A percentile compares a stretch with the other conserved stretches of the same genome.
Conservation (phyloP, 352 stramenopile species). For the Globisporangium camurandrum region DNA sequence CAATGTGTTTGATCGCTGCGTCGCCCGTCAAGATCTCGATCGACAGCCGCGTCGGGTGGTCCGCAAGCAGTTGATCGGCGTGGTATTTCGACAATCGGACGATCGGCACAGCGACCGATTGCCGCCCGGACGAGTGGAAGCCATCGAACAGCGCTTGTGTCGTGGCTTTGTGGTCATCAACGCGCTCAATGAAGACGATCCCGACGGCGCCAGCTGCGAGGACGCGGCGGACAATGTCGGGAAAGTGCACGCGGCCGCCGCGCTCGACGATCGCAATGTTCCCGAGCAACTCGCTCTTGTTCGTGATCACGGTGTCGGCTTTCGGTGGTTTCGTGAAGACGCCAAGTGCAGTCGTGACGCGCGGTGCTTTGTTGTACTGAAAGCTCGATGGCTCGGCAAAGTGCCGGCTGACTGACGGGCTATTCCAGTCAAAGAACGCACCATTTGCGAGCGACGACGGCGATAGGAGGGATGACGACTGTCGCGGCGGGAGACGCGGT, state of each 20-base stretch:
- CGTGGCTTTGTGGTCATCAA: constrained; percentile 37
- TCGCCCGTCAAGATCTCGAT: constrained; percentile 71
- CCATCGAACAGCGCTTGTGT: constrained; percentile 79
- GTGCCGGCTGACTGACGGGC: constrained; percentile 22
- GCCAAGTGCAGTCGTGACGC: constrained; percentile 31
- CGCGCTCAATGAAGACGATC: constrained; percentile 74
- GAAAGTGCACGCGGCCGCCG: constrained; percentile 74
- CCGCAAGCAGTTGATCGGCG: constrained; percentile 53
- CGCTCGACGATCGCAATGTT: constrained; percentile 74
- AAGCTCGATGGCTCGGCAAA: constrained; percentile 83
- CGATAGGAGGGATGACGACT: constrained; percentile 5
- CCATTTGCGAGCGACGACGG: not conserved
- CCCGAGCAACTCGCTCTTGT: constrained; percentile 45
- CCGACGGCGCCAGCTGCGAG: constrained; percentile 52
- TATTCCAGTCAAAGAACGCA: constrained; percentile 5
- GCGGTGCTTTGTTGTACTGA: constrained; percentile 56
- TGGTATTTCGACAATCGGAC: constrained; percentile 74
- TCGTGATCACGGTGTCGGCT: constrained; percentile 57
- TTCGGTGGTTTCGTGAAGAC: constrained; percentile 68
- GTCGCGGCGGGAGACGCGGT: not conserved
- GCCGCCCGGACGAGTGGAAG: constrained; percentile 79
- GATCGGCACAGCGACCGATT: constrained; percentile 67
- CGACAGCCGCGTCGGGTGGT: constrained; percentile 43
- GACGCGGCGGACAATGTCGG: constrained; percentile 71
- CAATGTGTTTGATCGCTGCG: constrained; percentile 56